Evolutionary conservation across 2,329 filamentous ascomycete genomes (phyloP).

Genomic region (Fusarium anguioides): DNA sequence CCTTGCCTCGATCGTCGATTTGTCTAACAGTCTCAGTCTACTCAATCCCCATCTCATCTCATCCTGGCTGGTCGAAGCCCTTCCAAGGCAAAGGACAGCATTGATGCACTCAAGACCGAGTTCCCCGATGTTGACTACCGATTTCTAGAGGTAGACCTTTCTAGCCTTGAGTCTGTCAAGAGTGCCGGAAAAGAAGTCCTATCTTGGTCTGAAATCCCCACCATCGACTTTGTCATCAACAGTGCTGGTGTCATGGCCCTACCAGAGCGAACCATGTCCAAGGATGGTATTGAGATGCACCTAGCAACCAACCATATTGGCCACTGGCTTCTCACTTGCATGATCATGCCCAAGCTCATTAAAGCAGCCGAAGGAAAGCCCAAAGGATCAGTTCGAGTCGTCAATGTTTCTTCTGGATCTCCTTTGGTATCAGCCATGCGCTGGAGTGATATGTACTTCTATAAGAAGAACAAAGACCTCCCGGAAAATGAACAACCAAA

Average conservation of each 20-base stretch:
- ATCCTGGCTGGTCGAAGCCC: background rate
- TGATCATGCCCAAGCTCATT: conserved; percentile 14
- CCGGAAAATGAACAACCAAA: background rate
- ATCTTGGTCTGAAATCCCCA: background rate
- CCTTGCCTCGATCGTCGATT: fast-evolving
- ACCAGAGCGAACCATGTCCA: background rate
- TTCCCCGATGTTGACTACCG: background rate
- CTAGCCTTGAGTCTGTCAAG: background rate
- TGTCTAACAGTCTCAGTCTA: background rate
- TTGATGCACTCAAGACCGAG: background rate
- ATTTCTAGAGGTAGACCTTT: conserved; percentile 1
- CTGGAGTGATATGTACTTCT: conserved; percentile 24
- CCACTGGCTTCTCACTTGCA: conserved; percentile 4
- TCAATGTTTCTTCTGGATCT: conserved; percentile 2
- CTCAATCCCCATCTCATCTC: background rate
- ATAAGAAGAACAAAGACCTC: conserved; percentile 15
- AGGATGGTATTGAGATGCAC: conserved; percentile 11
- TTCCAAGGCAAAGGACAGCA: background rate
- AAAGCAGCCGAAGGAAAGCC: background rate
- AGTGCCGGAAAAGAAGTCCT: background rate
- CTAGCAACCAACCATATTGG: conserved; percentile 14
- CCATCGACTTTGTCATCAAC: background rate
- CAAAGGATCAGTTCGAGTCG: background rate
- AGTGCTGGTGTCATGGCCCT: conserved; percentile 4
- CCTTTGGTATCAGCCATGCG: background rate